A percentile compares a stretch with the other conserved stretches of the same genome.
phyloP scores from a whole-genome alignment of 441 rosid genomes.

The Biscutella auriculata region DNA sequence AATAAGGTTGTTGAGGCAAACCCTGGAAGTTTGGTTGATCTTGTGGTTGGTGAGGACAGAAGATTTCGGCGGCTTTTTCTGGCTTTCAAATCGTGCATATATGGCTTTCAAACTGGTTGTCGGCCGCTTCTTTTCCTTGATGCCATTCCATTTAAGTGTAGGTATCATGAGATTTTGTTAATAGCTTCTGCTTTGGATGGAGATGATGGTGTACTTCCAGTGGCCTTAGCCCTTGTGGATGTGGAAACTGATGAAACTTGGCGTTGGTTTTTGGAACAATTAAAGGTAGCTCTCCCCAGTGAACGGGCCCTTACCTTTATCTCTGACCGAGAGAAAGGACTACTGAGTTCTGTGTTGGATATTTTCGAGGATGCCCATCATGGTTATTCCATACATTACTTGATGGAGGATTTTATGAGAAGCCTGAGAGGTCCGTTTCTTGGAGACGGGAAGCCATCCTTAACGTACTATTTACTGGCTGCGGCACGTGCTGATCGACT shows the following conservation, averaged over 20 bases:
- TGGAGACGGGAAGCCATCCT: constrained; percentile 65
- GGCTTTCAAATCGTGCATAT: constrained; percentile 47
- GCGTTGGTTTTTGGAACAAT: constrained; percentile 75
- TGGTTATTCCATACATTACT: constrained; percentile 64
- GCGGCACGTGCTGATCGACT: constrained; percentile 65
- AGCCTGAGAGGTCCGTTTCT: constrained; percentile 74
- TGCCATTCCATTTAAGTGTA: constrained; percentile 55
- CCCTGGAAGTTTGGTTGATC: constrained; percentile 59
- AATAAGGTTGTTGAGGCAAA: constrained; percentile 52
- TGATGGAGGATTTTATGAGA: constrained; percentile 65
- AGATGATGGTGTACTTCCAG: constrained; percentile 59
- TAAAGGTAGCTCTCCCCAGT: constrained; percentile 44
- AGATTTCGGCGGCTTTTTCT: constrained; percentile 70
- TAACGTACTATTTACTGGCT: constrained; percentile 48
- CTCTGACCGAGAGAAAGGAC: constrained; percentile 66
- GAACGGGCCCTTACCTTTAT: constrained; percentile 54
- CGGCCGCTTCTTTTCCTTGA: constrained; percentile 84
- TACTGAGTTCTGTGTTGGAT: constrained; percentile 43
- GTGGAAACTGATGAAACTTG: constrained; percentile 60
- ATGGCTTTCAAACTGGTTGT: constrained; percentile 71
- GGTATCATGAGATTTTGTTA: constrained; percentile 69
- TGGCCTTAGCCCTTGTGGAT: constrained; percentile 72
- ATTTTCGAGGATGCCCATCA: constrained; percentile 56
- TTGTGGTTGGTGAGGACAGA: constrained; percentile 41
- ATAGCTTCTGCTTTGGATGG: constrained; percentile 83